Evolutionary conservation across 116 monocot genomes (phyloP), one percentile per base, ranked within the genome.

Genomic region (Zostera marina): DNA sequence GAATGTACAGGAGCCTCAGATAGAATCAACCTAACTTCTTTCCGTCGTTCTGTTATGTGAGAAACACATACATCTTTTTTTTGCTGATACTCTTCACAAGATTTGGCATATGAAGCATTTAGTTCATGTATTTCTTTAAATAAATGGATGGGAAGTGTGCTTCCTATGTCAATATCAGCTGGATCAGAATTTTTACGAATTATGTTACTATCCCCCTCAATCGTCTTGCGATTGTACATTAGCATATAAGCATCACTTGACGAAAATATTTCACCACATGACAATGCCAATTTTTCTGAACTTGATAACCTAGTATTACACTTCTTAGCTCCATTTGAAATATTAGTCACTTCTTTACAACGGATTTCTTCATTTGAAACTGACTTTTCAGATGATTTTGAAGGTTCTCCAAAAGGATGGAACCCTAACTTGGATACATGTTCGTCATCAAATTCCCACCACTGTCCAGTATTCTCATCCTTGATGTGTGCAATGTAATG

Each of bases 371-470:
- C 12, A 22, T 44, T 49, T 51, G 44, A 62, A 39, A 67, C 75
- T 58, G 53, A 25, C 70, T 78, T 85, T 44, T 54, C 13, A 63
- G 73, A 41, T 19, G 68, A 49, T 42, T 71, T 75, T 52, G 66
- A 62, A n/a, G 71, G 63, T 42, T 41, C 55, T 68, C 85, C 85
- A 71, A 89, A 96, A 0, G 96, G 89, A 47, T 82, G 85, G 49
- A 32, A 44, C 48, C 96, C 96, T 63, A 88, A 65, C 47, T 80
- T 72, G 16, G 82, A 76, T 3, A 98, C 90, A 78, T 78, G 78
- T 38, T 98, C 98, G 72, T 98, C 98, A 77, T 98, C 98, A 77
- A 98, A 98, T 63, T 98, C 98, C 98, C 98, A 98, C 98, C 98
- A 98, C 24, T 78, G 78, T 9, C 79, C 83, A 47, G 68, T 77